phyloP scores from a whole-genome alignment of 139 green algal species.

The Micractinium sp. region DNA sequence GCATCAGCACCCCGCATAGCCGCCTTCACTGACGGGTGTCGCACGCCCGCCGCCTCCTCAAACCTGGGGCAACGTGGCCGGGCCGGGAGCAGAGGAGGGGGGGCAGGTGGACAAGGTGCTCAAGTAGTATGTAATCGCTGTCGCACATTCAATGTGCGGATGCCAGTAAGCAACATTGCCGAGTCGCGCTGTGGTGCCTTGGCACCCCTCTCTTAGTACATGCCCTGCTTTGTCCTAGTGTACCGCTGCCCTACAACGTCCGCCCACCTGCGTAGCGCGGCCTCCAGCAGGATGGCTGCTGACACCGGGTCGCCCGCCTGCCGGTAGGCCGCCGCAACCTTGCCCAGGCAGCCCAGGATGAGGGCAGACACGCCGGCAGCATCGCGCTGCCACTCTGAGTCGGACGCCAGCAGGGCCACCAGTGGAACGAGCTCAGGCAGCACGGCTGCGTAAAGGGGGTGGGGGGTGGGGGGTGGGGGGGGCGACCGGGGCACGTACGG shows the following conservation, averaged over 20 bases:
- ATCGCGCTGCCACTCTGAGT: conserved; percentile 48
- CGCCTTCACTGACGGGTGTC: not conserved
- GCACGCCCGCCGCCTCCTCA: conserved; percentile 32
- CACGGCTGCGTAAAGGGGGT: conserved; percentile 27
- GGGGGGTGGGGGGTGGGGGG: not conserved
- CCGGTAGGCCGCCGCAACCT: conserved; percentile 41
- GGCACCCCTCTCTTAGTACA: no score
- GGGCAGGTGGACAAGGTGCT: no score
- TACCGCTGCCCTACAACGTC: not conserved
- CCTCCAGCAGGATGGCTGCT: conserved; percentile 49
- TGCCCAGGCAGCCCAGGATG: conserved; percentile 29
- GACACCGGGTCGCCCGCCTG: conserved; percentile 40
- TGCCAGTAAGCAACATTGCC: no score
- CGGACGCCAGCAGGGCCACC: conserved; percentile 25
- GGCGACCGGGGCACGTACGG: no score
- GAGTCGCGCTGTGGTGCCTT: no score
- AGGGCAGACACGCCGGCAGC: conserved; percentile 40
- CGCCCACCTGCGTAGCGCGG: conserved; percentile 41
- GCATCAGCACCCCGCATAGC: conserved; percentile 18
- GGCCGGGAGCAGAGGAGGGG: not conserved
- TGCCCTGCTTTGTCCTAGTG: no score
- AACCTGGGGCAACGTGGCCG: not conserved
- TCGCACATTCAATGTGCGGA: no score
- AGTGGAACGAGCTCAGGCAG: conserved; percentile 57
- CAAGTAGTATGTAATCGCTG: no score